These are phyloP conservation scores for Austroboletus novae-zelandiae DNA, from an alignment of 1,284 basidiomycete species.

Conservation along the genomic window DNA sequence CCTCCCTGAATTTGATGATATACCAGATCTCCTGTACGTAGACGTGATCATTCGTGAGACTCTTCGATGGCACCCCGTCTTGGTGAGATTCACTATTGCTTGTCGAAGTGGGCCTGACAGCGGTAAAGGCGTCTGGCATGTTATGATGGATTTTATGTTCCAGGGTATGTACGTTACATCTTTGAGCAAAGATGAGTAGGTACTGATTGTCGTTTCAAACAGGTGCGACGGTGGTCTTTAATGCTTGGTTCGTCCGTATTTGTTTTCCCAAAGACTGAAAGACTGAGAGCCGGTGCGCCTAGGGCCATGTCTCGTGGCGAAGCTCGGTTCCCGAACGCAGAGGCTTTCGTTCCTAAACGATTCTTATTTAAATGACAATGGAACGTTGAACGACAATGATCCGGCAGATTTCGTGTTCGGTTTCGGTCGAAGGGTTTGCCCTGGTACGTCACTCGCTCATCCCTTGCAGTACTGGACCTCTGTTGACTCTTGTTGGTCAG, in stretches of 20 bases:
- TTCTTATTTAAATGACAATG: constrained; percentile 13
- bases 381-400: constrained; percentile 10
- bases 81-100: constrained; percentile 3
- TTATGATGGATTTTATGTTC: constrained; percentile 18
- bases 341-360: constrained; percentile 16
- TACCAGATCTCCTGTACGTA: constrained; percentile 36
- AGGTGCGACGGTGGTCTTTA: constrained; percentile 16
- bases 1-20: constrained; percentile 40
- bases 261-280: neutral
- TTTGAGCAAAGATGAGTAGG: neutral
- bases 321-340: constrained; percentile 14
- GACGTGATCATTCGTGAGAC: constrained; percentile 39
- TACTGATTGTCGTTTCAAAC: neutral
- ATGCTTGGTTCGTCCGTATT: constrained; percentile 11
- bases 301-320: constrained; percentile 24
- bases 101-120: neutral
- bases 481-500: neutral
- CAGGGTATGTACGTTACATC: constrained; percentile 13
- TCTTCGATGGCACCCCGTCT: constrained; percentile 21
- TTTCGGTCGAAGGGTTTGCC: constrained; percentile 20
- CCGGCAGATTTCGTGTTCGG: constrained; percentile 17
- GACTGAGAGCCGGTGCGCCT: too few relatives aligned
- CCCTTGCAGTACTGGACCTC: neutral
- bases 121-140: constrained; percentile 15
- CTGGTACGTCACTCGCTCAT: constrained; percentile 1